Percentiles rank a stretch among this genome's conserved stretches.
phyloP scores from a whole-genome alignment of 306 rosid genomes.

The Gillenia trifoliata region DNA sequence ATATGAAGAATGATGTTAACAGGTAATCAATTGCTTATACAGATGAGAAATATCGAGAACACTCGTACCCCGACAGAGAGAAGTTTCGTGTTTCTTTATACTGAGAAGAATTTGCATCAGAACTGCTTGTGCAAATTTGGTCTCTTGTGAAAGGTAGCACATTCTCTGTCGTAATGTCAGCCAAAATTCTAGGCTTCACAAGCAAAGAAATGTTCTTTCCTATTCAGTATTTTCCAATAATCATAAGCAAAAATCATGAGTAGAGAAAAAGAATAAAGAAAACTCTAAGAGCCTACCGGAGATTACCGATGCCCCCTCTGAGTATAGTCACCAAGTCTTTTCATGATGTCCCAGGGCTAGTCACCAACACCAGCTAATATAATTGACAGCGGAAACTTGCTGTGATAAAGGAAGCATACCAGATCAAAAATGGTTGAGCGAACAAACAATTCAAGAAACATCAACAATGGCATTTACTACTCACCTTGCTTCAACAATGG shows the following conservation, averaged over 20 bases:
- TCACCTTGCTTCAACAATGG: conserved; percentile 76
- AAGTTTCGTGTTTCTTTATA: conserved; percentile 81
- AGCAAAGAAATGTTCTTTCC: conserved; percentile 34
- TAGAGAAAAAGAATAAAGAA: neutral
- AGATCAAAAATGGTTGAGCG: conserved; percentile 16
- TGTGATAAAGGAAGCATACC: conserved; percentile 28
- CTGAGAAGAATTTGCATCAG: conserved; percentile 93
- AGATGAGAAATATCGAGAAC: conserved; percentile 11
- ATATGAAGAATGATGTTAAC: neutral
- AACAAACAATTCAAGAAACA: conserved; percentile 22
- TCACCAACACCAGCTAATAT: conserved; percentile 95
- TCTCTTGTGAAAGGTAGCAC: conserved; percentile 49
- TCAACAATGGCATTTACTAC: conserved; percentile 89
- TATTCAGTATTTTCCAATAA: conserved; percentile 4
- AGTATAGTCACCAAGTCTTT: conserved; percentile 81
- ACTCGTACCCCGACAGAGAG: conserved; percentile 60
- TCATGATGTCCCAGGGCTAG: conserved; percentile 99
- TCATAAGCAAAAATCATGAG: neutral
- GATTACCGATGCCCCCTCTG: conserved; percentile 85
- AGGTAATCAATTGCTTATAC: neutral
- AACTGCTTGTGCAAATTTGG: conserved; percentile 84
- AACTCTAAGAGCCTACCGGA: conserved; percentile 48
- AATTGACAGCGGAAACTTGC: conserved; percentile 86
- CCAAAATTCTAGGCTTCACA: conserved; percentile 55
- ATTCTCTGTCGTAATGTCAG: conserved; percentile 73